Percentiles rank a stretch among this genome's conserved stretches.
Evolutionary conservation across 2,329 filamentous ascomycete genomes (phyloP).

Genomic region (Aspergillus alliaceus): DNA sequence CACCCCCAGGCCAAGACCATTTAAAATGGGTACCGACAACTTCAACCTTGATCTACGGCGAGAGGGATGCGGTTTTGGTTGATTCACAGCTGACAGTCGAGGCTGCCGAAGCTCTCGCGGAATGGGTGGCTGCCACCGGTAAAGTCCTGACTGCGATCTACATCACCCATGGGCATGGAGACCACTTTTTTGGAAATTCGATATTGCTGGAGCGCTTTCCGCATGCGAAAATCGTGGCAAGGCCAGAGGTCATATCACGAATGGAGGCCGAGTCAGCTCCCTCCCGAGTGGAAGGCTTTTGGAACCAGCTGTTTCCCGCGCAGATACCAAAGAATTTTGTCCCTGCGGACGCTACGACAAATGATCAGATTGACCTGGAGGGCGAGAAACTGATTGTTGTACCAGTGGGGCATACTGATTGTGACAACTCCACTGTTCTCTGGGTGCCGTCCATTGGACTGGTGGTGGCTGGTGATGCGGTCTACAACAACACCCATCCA

Average conservation of each 20-base stretch:
- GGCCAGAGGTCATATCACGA: neutral
- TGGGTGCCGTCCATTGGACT: constrained; percentile 8
- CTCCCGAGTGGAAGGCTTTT: neutral
- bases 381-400: constrained; percentile 3
- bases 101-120: neutral
- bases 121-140: neutral
- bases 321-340: neutral
- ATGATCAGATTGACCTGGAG: constrained; percentile 1
- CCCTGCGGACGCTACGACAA: constrained; percentile 1
- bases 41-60: neutral
- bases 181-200: neutral
- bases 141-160: neutral
- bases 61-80: neutral
- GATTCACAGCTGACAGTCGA: neutral
- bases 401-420: constrained; percentile 9
- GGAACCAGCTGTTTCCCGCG: neutral
- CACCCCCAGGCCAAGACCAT: neutral
- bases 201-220: neutral
- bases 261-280: neutral
- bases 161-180: neutral
- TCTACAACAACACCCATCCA: constrained; percentile 11
- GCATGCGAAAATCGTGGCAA: neutral
- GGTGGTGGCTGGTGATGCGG: constrained; percentile 8
- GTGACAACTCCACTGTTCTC: constrained; percentile 8
- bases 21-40: neutral